A percentile compares a stretch with the other conserved stretches of the same genome.
Evolutionary conservation across 345 rosid genomes (phyloP).

Genomic region (Jatropha curcas): DNA sequence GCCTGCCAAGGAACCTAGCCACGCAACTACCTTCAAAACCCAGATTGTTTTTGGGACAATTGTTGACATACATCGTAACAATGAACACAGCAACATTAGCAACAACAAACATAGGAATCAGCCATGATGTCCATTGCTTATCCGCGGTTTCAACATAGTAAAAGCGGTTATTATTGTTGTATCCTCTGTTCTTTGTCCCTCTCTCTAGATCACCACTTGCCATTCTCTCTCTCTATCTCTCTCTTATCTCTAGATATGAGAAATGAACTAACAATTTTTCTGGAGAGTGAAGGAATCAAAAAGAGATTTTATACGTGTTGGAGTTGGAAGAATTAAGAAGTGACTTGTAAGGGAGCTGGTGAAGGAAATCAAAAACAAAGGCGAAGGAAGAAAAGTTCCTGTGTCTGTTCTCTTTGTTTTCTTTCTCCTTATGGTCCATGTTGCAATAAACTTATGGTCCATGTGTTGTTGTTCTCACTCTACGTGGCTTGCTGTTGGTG

Average conservation of each 20-base stretch:
- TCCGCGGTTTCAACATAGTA: constrained; percentile 46
- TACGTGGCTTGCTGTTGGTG: neutral
- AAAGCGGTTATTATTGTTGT: constrained; percentile 20
- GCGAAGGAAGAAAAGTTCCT: neutral
- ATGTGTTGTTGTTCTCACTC: too few relatives aligned
- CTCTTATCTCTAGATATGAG: too few relatives aligned
- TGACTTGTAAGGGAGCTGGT: constrained; percentile 18
- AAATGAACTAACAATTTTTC: neutral
- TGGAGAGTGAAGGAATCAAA: too few relatives aligned
- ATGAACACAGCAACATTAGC: constrained; percentile 71
- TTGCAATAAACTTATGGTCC: too few relatives aligned
- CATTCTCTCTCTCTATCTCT: constrained; percentile 47
- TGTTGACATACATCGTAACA: constrained; percentile 74
- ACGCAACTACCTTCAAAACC: constrained; percentile 54
- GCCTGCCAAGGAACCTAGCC: constrained; percentile 70
- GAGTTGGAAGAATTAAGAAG: constrained; percentile 6
- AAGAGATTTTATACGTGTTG: neutral
- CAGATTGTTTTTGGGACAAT: constrained; percentile 65
- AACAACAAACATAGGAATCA: constrained; percentile 73
- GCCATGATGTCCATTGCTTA: constrained; percentile 86
- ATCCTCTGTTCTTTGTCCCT: constrained; percentile 38
- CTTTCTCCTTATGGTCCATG: neutral
- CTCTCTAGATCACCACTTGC: constrained; percentile 67
- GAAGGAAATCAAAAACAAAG: neutral
- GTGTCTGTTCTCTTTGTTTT: neutral